Evolutionary conservation across 2,329 filamentous ascomycete genomes (phyloP).

Genomic region (Pestalotiopsis fici): DNA sequence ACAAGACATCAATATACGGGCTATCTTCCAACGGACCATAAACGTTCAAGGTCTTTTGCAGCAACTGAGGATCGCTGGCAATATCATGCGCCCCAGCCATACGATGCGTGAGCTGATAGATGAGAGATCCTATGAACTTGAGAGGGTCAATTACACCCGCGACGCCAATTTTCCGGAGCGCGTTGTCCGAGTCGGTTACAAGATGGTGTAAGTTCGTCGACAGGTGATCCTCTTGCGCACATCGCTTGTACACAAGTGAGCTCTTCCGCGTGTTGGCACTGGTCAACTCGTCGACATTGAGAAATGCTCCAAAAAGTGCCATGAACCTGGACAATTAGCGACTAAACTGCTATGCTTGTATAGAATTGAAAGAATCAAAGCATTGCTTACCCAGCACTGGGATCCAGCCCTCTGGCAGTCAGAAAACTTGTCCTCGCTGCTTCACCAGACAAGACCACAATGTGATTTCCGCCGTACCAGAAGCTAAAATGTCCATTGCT

Average conservation of each 20-base stretch:
- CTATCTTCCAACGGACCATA: constrained; percentile 10
- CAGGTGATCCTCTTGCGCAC: constrained; percentile 7
- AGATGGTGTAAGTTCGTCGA: constrained; percentile 1
- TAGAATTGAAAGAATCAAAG: too few species aligned
- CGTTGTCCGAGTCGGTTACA: background rate
- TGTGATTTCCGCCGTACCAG: constrained; percentile 9
- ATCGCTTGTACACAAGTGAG: constrained; percentile 6
- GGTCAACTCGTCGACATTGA: constrained; percentile 7
- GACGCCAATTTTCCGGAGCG: too few species aligned
- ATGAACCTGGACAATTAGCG: background rate
- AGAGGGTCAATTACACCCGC: background rate
- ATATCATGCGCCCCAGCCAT: constrained; percentile 6
- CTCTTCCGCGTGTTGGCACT: constrained; percentile 2
- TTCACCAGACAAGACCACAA: constrained; percentile 8
- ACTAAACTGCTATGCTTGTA: too few species aligned
- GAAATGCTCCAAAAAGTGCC: constrained; percentile 5
- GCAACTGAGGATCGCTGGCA: background rate
- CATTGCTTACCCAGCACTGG: background rate
- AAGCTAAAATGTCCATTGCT: constrained; percentile 6
- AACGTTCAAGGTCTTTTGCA: constrained; percentile 5
- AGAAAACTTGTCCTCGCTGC: constrained; percentile 4
- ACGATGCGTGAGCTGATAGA: constrained; percentile 9
- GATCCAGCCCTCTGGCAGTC: constrained; percentile 4
- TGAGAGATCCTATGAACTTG: constrained; percentile 6
- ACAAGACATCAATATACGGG: constrained; percentile 8